Evolutionary conservation across 83 land plant species (phyloP).

Genomic region (Diphasiastrum complanatum): DNA sequence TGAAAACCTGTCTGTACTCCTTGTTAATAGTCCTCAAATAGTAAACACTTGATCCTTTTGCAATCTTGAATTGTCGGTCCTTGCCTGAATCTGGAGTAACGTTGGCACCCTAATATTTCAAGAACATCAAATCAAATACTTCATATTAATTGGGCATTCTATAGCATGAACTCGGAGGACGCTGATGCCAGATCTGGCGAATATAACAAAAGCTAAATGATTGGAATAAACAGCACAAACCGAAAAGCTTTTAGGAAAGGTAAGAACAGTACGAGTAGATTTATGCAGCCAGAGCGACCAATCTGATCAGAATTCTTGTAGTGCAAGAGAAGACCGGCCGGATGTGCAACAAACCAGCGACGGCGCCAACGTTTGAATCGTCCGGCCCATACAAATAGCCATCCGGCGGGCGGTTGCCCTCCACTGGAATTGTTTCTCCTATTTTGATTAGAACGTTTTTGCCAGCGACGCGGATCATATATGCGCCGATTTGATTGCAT

Average conservation of each 20-base stretch:
- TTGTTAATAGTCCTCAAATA: conserved; percentile 31
- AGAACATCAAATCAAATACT: too few species aligned
- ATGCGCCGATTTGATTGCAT: conserved; percentile 19
- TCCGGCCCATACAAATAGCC: conserved; percentile 48
- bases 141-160: not conserved
- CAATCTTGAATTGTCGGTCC: conserved; percentile 43
- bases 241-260: too few species aligned
- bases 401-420: conserved; percentile 44
- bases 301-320: conserved; percentile 43
- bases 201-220: not conserved
- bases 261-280: conserved; percentile 40
- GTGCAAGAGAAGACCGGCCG: conserved; percentile 40
- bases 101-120: conserved; percentile 28
- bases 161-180: not conserved
- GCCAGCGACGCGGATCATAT: conserved; percentile 43
- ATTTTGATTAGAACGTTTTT: conserved; percentile 16
- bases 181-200: not conserved
- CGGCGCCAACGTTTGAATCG: conserved; percentile 43
- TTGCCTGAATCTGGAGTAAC: conserved; percentile 27
- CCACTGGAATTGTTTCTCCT: conserved; percentile 1
- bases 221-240: too few species aligned
- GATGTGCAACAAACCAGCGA: conserved; percentile 47
- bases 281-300: conserved; percentile 44
- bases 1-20: conserved; percentile 32
- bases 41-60: conserved; percentile 32